A percentile compares a stretch with the other conserved stretches of the same genome.
Conservation (phyloP, 2,329 filamentous ascomycete genomes). For the Ascochyta lentis region DNA sequence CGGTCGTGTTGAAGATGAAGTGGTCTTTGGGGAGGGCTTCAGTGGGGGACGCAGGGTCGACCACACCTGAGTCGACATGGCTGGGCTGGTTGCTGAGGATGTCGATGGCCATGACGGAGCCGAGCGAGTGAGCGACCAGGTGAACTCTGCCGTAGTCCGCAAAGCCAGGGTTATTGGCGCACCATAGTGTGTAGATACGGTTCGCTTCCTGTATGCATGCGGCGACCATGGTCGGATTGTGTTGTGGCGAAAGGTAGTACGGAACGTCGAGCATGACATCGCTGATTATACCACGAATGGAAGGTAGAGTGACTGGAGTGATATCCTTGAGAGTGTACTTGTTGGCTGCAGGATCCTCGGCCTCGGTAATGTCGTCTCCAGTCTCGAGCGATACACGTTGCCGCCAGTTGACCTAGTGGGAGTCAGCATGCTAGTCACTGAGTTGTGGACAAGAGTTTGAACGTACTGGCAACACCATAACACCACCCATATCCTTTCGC, state of each 20-base stretch:
- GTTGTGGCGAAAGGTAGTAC: conserved; percentile 89
- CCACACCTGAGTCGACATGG: conserved; percentile 58
- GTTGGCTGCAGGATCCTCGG: conserved; percentile 65
- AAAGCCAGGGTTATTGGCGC: conserved; percentile 89
- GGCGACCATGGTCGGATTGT: conserved; percentile 92
- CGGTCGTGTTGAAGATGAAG: conserved; percentile 92
- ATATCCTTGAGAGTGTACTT: conserved; percentile 82
- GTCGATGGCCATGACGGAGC: conserved; percentile 93
- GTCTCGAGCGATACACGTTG: conserved; percentile 88
- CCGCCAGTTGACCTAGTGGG: conserved; percentile 80
- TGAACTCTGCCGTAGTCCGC: conserved; percentile 82
- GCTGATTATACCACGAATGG: conserved; percentile 88
- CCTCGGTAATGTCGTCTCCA: conserved; percentile 56
- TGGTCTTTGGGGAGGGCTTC: conserved; percentile 57
- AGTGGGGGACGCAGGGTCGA: conserved; percentile 46
- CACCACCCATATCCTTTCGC: conserved; percentile 78
- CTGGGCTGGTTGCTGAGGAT: conserved; percentile 91
- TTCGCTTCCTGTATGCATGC: conserved; percentile 92
- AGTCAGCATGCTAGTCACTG: conserved; percentile 17
- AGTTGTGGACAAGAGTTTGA: background rate
- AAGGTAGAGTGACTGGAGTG: conserved; percentile 86
- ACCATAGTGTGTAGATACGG: conserved; percentile 94
- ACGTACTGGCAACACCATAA: conserved; percentile 82
- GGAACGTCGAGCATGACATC: conserved; percentile 99
- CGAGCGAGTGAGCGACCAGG: conserved; percentile 89